Conservation (phyloP, 2,329 filamentous ascomycete genomes). For the Fusarium sp. region DNA sequence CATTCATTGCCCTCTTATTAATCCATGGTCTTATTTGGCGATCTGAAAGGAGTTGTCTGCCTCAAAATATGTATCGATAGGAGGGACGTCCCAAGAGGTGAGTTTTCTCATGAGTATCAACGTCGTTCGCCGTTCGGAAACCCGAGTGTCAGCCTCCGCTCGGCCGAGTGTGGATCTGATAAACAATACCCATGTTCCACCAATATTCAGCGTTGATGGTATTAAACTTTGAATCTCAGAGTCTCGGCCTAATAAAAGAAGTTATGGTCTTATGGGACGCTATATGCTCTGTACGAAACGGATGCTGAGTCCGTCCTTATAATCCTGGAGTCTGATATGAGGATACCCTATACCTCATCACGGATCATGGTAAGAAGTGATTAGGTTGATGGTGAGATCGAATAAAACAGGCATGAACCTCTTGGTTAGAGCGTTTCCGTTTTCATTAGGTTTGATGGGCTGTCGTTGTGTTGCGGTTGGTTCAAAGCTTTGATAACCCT, state of each 20-base stretch:
- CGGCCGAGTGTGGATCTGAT: slow-evolving; percentile 8
- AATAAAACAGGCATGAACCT: not conserved
- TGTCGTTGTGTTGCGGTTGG: not conserved
- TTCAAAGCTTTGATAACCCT: not conserved
- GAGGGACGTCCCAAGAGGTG: not conserved
- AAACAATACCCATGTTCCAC: not conserved
- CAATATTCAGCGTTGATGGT: not conserved
- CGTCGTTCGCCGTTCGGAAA: not conserved
- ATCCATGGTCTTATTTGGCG: not conserved
- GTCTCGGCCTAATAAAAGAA: not conserved
- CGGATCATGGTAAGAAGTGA: not conserved
- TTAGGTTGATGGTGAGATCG: not conserved
- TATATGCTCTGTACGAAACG: not conserved
- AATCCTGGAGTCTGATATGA: not conserved
- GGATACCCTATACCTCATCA: not conserved
- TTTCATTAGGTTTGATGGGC: not conserved
- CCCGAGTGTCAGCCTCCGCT: slow-evolving; percentile 9
- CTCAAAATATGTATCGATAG: not conserved
- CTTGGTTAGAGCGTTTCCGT: not conserved
- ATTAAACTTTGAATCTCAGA: not conserved
- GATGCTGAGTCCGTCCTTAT: not conserved
- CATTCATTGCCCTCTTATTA: not conserved
- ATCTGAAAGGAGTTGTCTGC: not conserved
- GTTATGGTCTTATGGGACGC: not conserved
- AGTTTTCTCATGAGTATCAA: not conserved